Percentiles rank a stretch among this genome's conserved stretches.
phyloP scores from a whole-genome alignment of 1,139 yeast genomes.

The Magnusiomyces magnusii region DNA sequence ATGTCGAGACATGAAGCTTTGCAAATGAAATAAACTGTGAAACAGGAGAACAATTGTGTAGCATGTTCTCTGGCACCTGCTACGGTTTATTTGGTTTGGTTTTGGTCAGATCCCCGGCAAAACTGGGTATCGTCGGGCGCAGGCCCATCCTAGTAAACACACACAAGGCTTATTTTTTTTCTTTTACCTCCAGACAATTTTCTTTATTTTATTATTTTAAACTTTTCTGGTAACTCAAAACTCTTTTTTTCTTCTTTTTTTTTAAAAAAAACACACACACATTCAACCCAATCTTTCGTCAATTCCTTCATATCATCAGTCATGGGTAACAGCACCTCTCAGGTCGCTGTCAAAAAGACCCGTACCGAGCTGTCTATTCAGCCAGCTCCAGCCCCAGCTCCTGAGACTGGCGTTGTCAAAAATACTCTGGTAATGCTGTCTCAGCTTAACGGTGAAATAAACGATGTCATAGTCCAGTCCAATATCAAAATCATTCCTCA shows the following conservation, averaged over 20 bases:
- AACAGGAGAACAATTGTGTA: no score
- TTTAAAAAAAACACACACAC: no score
- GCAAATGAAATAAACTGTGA: not conserved
- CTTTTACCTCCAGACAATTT: no score
- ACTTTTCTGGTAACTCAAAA: not conserved
- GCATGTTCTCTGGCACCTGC: no score
- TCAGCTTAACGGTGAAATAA: slow-evolving; percentile 3
- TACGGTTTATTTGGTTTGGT: not conserved
- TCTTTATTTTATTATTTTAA: not conserved
- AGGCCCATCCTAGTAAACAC: not conserved
- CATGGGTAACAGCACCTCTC: slow-evolving; percentile 2
- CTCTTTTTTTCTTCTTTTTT: not conserved
- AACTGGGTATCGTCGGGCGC: not conserved
- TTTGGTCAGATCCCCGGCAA: not conserved
- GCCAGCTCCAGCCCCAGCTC: not conserved
- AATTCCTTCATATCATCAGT: not conserved
- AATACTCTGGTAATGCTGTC: not conserved
- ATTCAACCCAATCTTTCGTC: not conserved
- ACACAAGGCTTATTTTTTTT: no score
- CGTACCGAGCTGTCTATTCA: not conserved
- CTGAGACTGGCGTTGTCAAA: not conserved
- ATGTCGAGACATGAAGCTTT: not conserved
- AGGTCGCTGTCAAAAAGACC: slow-evolving; percentile 2
- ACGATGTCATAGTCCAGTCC: slow-evolving; percentile 1
- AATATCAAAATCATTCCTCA: slow-evolving; percentile 8